Percentiles rank a stretch among this genome's conserved stretches.
These are phyloP conservation scores for Hericium erinaceus DNA, from an alignment of 768 basidiomycete genomes.

Conservation along the genomic window DNA sequence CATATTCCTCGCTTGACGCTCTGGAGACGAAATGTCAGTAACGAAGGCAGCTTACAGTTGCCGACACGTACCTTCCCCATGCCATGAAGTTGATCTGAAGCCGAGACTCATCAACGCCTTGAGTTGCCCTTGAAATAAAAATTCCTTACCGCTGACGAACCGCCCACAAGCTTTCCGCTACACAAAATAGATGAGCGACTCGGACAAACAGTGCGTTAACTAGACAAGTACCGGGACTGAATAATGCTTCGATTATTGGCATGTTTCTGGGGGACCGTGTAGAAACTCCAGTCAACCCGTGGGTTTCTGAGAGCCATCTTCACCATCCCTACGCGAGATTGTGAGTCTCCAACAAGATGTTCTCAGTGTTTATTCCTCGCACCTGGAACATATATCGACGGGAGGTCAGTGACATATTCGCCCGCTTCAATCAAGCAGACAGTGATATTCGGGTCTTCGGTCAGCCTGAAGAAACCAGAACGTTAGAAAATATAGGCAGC, in stretches of 20 bases:
- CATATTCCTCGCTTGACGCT: constrained; percentile 17
- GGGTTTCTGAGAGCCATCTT: not conserved
- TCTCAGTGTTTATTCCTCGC: not conserved
- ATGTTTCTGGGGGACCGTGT: not conserved
- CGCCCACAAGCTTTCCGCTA: not conserved
- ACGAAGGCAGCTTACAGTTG: constrained; percentile 12
- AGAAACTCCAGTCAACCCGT: not conserved
- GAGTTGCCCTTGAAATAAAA: not conserved
- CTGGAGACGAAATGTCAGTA: constrained; percentile 13
- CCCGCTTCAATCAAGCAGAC: not conserved
- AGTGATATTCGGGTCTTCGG: not conserved
- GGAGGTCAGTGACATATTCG: not conserved
- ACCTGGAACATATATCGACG: not conserved
- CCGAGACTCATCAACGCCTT: not conserved
- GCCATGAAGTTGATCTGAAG: not conserved
- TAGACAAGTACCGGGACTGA: not conserved
- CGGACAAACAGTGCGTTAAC: not conserved
- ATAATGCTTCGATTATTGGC: not conserved
- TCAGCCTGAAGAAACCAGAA: not conserved
- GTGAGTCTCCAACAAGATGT: not conserved
- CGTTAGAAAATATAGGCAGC: too few species aligned
- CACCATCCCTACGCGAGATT: not conserved
- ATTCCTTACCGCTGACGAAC: not conserved
- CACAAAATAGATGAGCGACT: not conserved
- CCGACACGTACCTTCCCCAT: constrained; percentile 11